Percentiles rank a stretch among this genome's conserved stretches.
Evolutionary conservation across 1,139 yeast species (phyloP).

Genomic region (Geotrichum candidum): DNA sequence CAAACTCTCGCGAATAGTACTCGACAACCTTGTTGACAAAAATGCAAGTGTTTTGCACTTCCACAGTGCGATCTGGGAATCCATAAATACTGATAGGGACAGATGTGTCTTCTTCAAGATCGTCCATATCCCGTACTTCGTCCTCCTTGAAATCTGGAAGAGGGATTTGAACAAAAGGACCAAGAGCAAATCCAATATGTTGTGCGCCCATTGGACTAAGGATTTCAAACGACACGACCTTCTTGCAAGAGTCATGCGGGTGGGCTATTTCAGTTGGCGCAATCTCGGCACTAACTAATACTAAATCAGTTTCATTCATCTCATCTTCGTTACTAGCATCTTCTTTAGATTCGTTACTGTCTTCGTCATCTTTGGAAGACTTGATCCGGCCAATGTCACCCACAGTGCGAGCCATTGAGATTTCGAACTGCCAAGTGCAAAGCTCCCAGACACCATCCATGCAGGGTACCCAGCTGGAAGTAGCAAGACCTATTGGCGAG

Average conservation of each 20-base stretch:
- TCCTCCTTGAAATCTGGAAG: constrained; percentile 38
- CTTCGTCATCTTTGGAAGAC: constrained; percentile 20
- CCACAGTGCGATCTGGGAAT: constrained; percentile 49
- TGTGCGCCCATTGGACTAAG: constrained; percentile 89
- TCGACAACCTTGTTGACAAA: constrained; percentile 75
- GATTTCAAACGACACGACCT: constrained; percentile 70
- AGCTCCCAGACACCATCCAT: constrained; percentile 84
- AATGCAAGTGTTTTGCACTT: constrained; percentile 69
- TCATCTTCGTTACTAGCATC: constrained; percentile 40
- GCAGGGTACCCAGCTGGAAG: constrained; percentile 97
- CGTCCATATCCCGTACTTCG: constrained; percentile 36
- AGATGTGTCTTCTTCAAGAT: constrained; percentile 34
- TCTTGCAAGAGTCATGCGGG: constrained; percentile 61
- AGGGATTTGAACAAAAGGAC: constrained; percentile 66
- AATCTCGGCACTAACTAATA: constrained; percentile 74
- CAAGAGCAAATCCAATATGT: constrained; percentile 94
- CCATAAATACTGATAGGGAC: constrained; percentile 50
- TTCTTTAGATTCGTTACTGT: constrained; percentile 35
- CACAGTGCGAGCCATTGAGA: constrained; percentile 74
- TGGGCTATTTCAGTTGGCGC: constrained; percentile 44
- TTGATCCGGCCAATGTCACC: constrained; percentile 45
- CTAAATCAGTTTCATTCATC: constrained; percentile 49
- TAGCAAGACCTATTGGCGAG: constrained; percentile 68
- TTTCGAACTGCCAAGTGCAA: constrained; percentile 86
- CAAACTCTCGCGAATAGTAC: constrained; percentile 79